Conservation (phyloP, 371 early-diverging fungal genomes). For the Mucor mucedo region DNA sequence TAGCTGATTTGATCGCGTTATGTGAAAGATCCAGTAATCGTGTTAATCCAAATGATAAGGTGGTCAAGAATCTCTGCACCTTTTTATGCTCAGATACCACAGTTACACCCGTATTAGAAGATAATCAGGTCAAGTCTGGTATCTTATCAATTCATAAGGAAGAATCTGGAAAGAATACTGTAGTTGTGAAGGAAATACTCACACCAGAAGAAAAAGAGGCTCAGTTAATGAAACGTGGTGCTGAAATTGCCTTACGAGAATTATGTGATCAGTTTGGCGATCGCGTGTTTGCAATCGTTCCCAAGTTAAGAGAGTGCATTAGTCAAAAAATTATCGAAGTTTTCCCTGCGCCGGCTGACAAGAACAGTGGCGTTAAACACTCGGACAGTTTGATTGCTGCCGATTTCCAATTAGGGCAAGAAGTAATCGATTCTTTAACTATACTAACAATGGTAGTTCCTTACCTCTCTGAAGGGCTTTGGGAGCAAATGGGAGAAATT, state of each 20-base stretch:
- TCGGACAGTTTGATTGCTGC: slow-evolving; percentile 38
- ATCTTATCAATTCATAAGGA: slow-evolving; percentile 70
- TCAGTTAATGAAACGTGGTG: slow-evolving; percentile 82
- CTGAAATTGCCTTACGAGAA: slow-evolving; percentile 70
- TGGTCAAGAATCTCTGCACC: slow-evolving; percentile 85
- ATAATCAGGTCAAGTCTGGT: slow-evolving; percentile 59
- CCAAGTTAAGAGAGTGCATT: slow-evolving; percentile 83
- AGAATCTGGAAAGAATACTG: slow-evolving; percentile 27
- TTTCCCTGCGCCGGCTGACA: slow-evolving; percentile 27
- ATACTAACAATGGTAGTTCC: slow-evolving; percentile 74
- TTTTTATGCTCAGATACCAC: slow-evolving; percentile 86
- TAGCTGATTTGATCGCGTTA: slow-evolving; percentile 61
- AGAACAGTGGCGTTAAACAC: slow-evolving; percentile 17
- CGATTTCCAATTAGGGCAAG: slow-evolving; percentile 61
- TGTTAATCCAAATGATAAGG: slow-evolving; percentile 78
- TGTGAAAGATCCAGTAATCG: slow-evolving; percentile 53
- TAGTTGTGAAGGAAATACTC: slow-evolving; percentile 37
- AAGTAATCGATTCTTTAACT: slow-evolving; percentile 80
- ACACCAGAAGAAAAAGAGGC: slow-evolving; percentile 56
- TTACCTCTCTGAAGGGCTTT: slow-evolving; percentile 60
- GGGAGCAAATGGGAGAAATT: slow-evolving; percentile 54
- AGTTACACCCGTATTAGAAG: slow-evolving; percentile 70
- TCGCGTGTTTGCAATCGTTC: slow-evolving; percentile 70
- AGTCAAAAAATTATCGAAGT: slow-evolving; percentile 51
- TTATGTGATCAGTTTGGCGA: slow-evolving; percentile 78